Evolutionary conservation across 106 monocot species (phyloP).

Genomic region (Ottelia alismoides): DNA sequence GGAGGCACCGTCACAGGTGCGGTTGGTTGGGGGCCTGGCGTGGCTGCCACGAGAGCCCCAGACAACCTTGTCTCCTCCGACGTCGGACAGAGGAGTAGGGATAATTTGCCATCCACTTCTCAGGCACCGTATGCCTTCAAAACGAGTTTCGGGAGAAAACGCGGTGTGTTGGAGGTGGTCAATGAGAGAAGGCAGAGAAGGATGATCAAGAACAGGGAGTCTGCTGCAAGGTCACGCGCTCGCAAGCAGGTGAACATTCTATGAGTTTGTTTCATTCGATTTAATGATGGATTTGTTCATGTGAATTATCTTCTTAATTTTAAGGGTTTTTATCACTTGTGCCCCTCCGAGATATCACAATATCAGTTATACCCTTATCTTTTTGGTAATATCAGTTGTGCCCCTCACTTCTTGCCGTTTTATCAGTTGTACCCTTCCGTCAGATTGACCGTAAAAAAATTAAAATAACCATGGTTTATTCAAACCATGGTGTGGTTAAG

Average conservation of each 20-base stretch:
- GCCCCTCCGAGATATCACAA: no score
- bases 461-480: no score
- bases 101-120: conserved; percentile 2
- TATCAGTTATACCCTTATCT: no score
- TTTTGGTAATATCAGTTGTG: no score
- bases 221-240: conserved; percentile 19
- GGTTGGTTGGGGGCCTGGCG: conserved; percentile 15
- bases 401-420: no score
- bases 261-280: no score
- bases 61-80: conserved; percentile 6
- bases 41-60: conserved; percentile 13
- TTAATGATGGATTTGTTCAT: no score
- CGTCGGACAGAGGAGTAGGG: neutral
- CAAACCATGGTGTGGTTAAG: no score
- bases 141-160: conserved; percentile 5
- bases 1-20: conserved; percentile 24
- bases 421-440: no score
- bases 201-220: conserved; percentile 25
- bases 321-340: no score
- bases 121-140: conserved; percentile 3
- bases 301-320: no score
- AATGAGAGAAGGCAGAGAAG: conserved; percentile 15
- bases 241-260: conserved; percentile 22
- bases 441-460: no score
- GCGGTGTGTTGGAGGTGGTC: conserved; percentile 9